Evolutionary conservation across 768 basidiomycete genomes (phyloP), one percentile per base, ranked within the genome.

Genomic region (Austroboletus festivus): DNA sequence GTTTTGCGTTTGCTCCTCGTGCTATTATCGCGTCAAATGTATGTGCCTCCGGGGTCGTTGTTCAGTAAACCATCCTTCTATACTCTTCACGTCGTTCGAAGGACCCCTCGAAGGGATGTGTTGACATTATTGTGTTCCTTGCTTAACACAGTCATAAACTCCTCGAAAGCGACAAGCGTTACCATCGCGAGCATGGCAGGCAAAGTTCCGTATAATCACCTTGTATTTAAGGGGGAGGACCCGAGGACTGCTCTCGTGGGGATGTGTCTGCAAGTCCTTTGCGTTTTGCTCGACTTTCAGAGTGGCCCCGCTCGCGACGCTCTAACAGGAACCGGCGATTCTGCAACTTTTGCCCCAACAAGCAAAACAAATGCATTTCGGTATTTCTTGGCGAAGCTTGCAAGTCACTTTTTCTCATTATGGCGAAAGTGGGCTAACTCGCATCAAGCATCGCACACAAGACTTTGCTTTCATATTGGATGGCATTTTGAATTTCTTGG

Each of bases 71-170:
- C 88, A 0, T 87, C 89, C 3, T 75, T 80, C 38, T 93, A 89
- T 60, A 81, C 89, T 16, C 76, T 88, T 8, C 80, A 91, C 62
- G 74, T 91, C 40, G 85, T 87, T 10, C 87, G 91, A 66, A 75
- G 83, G 65, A 79, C 82, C 45, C 76, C 85, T 50, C 78, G 92
- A 47, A 80, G 87, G 37, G 80, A 93, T 57, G 85, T 94, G n/a
- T 76, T 99, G 47, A 93, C 94, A 4, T 72, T 97, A 22, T 71
- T 99, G 8, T 99, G 95, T 68, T 97, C 94, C 4, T 71, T 96
- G 38, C 73, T 99, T 50, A 99, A 99, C 63, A 95, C 91, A 10
- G 82, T 83, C 46, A 80, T 90, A 78, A 89, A 86, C 65, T 80
- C 85, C 0, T 68, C 82, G 30, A 73, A 72, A 26, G 67, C 72